Evolutionary conservation across 2,329 filamentous ascomycete species (phyloP).

Genomic region (Dactylonectria macrodidyma): DNA sequence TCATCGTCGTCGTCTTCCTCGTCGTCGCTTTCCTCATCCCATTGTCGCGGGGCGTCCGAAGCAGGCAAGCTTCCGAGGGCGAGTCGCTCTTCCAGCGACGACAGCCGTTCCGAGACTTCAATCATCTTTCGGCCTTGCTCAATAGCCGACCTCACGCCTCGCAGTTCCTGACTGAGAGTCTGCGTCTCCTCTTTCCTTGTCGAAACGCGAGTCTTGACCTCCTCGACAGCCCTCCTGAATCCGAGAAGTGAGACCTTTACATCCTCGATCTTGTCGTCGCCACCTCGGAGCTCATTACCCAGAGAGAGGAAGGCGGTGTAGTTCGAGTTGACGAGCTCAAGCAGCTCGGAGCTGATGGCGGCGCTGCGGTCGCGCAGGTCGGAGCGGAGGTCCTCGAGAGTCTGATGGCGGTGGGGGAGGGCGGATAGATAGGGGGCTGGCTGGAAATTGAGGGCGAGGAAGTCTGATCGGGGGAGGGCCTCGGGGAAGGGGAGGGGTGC

Average conservation of each 20-base stretch:
- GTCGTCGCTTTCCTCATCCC: constrained; percentile 58
- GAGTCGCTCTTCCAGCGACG: constrained; percentile 74
- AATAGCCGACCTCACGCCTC: constrained; percentile 73
- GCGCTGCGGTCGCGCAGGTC: constrained; percentile 88
- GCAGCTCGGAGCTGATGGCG: constrained; percentile 85
- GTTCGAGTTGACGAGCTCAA: constrained; percentile 96
- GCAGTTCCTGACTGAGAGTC: constrained; percentile 76
- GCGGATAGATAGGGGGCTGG: constrained; percentile 86
- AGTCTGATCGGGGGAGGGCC: constrained; percentile 86
- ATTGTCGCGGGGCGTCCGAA: constrained; percentile 41
- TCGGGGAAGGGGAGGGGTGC: constrained; percentile 88
- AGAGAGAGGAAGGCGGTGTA: constrained; percentile 92
- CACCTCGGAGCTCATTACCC: constrained; percentile 85
- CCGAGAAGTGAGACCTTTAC: constrained; percentile 89
- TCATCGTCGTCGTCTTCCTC: constrained; percentile 54
- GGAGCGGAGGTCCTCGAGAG: constrained; percentile 90
- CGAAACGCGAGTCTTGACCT: constrained; percentile 77
- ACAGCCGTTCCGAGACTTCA: constrained; percentile 75
- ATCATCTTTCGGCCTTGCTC: constrained; percentile 74
- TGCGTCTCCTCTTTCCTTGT: constrained; percentile 75
- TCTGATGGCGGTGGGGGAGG: constrained; percentile 90
- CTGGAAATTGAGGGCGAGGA: constrained; percentile 83
- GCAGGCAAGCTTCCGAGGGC: constrained; percentile 63
- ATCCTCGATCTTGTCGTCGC: constrained; percentile 92
- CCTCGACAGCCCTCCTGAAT: constrained; percentile 86